phyloP scores from a whole-genome alignment of 2,329 filamentous ascomycete species.

The Monosporascus ibericus region DNA sequence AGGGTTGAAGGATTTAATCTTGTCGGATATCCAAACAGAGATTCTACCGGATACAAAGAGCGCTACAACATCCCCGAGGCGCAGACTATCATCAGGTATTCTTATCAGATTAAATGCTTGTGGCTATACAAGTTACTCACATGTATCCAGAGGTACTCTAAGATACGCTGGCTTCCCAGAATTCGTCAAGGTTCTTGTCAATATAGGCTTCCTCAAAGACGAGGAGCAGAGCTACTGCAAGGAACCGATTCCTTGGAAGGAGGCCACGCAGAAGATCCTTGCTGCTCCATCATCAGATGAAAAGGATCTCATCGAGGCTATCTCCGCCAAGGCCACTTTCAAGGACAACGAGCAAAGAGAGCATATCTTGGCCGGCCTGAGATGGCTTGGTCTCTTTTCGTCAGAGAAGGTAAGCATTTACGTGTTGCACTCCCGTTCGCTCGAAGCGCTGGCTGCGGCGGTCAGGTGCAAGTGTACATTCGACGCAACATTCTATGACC shows the following conservation, averaged over 20 bases:
- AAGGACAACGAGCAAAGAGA: constrained; percentile 59
- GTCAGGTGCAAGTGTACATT: constrained; percentile 2
- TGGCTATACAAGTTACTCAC: background rate
- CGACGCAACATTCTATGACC: background rate
- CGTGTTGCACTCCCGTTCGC: constrained; percentile 44
- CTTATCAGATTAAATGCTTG: background rate
- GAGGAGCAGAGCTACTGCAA: constrained; percentile 60
- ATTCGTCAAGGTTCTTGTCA: constrained; percentile 80
- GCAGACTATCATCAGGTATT: constrained; percentile 66
- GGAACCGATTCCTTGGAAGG: constrained; percentile 69
- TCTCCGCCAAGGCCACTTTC: constrained; percentile 72
- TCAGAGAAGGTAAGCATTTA: constrained; percentile 21
- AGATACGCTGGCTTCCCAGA: constrained; percentile 87
- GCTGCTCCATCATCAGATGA: constrained; percentile 60
- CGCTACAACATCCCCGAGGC: constrained; percentile 81
- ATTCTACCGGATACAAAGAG: constrained; percentile 81
- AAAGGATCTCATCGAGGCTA: constrained; percentile 65
- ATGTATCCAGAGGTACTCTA: constrained; percentile 54
- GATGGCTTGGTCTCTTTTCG: constrained; percentile 54
- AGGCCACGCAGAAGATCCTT: constrained; percentile 74
- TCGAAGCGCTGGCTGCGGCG: constrained; percentile 52
- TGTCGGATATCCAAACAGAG: constrained; percentile 89
- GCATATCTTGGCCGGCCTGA: constrained; percentile 64
- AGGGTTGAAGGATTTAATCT: constrained; percentile 55
- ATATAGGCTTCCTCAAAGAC: constrained; percentile 83